Conservation (phyloP, 768 basidiomycete species). For the Pulveroboletus sp. region DNA sequence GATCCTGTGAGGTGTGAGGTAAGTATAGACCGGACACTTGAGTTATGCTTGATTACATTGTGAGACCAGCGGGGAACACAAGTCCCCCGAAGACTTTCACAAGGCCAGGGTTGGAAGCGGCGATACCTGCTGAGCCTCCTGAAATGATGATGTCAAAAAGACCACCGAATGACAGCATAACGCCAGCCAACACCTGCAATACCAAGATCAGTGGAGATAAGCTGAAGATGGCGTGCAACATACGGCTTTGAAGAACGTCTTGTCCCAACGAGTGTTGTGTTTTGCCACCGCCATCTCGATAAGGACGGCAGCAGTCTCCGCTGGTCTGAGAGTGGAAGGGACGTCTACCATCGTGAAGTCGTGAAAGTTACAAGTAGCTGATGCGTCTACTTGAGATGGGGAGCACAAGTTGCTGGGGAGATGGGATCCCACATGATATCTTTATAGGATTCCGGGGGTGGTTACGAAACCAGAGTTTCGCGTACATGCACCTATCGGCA, state of each 20-base stretch:
- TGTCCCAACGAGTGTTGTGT: slow-evolving; percentile 58
- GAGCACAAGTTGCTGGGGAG: background rate
- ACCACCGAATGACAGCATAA: slow-evolving; percentile 73
- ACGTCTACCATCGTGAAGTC: slow-evolving; percentile 19
- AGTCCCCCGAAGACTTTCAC: slow-evolving; percentile 63
- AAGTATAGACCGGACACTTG: background rate
- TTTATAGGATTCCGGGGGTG: slow-evolving; percentile 16
- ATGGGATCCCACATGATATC: background rate
- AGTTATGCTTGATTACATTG: slow-evolving; percentile 46
- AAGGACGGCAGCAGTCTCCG: slow-evolving; percentile 52
- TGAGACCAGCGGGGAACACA: slow-evolving; percentile 73
- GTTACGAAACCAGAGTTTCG: slow-evolving; percentile 9
- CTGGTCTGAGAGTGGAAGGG: slow-evolving; percentile 51
- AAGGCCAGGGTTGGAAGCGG: slow-evolving; percentile 54
- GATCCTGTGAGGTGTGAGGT: slow-evolving; percentile 44
- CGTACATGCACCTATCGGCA: background rate
- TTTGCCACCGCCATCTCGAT: slow-evolving; percentile 56
- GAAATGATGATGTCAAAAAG: slow-evolving; percentile 55
- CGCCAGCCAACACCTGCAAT: slow-evolving; percentile 59
- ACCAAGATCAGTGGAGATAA: background rate
- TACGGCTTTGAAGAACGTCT: slow-evolving; percentile 66
- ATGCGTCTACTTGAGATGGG: slow-evolving; percentile 3
- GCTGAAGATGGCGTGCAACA: slow-evolving; percentile 18
- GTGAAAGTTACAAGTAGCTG: background rate
- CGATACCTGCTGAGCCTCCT: slow-evolving; percentile 54